Conservation (phyloP, 2,329 filamentous ascomycete genomes). For the Xenoacremonium recifei region DNA sequence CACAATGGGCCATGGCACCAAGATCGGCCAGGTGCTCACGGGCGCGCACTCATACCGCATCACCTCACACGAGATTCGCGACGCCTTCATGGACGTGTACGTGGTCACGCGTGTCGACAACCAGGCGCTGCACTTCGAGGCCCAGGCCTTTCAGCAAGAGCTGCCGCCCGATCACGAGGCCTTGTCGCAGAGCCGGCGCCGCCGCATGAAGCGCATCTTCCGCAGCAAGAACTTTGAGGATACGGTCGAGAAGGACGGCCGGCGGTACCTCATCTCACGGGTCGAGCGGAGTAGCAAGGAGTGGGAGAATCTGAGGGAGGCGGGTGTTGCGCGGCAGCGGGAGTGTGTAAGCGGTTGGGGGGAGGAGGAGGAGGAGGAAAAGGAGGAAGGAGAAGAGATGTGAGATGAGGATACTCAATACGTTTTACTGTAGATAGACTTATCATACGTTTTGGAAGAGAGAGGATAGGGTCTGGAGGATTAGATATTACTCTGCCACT, state of each 20-base stretch:
- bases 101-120: not conserved
- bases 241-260: not conserved
- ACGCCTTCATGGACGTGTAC: not conserved
- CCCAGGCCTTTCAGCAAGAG: not conserved
- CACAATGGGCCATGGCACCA: not conserved
- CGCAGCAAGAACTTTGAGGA: not conserved
- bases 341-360: no score
- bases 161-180: not conserved
- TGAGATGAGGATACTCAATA: no score
- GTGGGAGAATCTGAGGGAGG: not conserved
- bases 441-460: no score
- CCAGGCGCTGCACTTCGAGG: not conserved
- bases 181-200: not conserved
- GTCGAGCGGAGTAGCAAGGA: not conserved
- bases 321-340: not conserved
- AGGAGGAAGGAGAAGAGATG: no score
- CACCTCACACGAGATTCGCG: not conserved
- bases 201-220: not conserved
- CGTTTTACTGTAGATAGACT: no score
- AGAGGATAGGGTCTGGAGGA: no score
- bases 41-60: not conserved
- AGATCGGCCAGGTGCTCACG: not conserved
- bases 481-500: no score
- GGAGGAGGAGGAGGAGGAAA: no score
- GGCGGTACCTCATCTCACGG: not conserved